Evolutionary conservation across 1,284 basidiomycete species (phyloP).

Genomic region (Meira nashicola): DNA sequence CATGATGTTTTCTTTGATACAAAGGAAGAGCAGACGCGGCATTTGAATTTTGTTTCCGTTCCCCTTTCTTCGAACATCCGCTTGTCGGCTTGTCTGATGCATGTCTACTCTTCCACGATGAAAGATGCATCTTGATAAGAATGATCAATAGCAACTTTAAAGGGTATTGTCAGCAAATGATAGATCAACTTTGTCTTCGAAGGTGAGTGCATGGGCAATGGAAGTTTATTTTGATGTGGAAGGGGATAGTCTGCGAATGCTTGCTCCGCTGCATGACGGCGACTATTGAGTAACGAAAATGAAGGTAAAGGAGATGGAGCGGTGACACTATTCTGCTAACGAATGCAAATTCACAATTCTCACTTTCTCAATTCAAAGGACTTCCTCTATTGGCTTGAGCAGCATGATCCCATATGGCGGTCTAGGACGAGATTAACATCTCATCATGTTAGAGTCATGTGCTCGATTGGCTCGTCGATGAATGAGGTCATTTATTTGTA

Average conservation of each 20-base stretch:
- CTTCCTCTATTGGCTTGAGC: not conserved
- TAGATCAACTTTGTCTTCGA: not conserved
- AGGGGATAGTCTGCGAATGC: not conserved
- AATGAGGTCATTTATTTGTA: not conserved
- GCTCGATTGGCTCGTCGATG: constrained; percentile 8
- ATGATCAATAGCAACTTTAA: not conserved
- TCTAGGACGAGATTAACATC: not conserved
- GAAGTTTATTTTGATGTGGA: not conserved
- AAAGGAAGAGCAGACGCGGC: constrained; percentile 6
- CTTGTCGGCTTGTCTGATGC: not conserved
- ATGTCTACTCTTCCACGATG: not conserved
- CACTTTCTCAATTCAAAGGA: not conserved
- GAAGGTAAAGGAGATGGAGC: not conserved
- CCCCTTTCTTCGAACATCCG: not conserved
- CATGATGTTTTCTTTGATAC: not conserved
- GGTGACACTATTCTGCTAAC: not conserved
- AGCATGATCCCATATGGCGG: constrained; percentile 6
- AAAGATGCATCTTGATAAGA: not conserved
- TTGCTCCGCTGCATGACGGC: not conserved
- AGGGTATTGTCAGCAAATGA: not conserved
- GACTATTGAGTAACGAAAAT: not conserved
- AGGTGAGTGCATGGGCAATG: not conserved
- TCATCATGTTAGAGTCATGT: constrained; percentile 6
- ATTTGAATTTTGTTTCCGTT: not conserved
- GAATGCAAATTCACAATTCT: not conserved